phyloP scores from a whole-genome alignment of 257 asterid species.

The Paraleonurus japonicus region DNA sequence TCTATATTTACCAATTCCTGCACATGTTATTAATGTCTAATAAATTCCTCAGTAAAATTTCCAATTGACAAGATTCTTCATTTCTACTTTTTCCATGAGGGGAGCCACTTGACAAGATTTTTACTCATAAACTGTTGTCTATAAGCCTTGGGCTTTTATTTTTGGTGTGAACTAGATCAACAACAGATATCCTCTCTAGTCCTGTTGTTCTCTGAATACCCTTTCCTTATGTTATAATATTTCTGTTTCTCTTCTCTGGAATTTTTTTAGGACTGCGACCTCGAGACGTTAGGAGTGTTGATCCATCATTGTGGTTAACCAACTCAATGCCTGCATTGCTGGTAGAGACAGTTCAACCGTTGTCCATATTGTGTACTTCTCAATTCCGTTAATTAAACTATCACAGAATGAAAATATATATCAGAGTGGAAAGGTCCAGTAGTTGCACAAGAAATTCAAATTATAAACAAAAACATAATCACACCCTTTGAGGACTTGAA shows the following conservation, averaged over 20 bases:
- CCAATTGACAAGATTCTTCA: background rate
- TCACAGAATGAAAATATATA: background rate
- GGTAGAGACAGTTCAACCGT: conserved; percentile 41
- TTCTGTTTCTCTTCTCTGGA: conserved; percentile 15
- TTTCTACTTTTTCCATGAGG: background rate
- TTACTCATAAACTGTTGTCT: background rate
- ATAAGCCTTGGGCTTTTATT: conserved; percentile 1
- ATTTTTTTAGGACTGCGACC: conserved; percentile 75
- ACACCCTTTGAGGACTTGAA: background rate
- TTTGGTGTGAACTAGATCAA: background rate
- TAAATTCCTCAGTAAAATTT: background rate
- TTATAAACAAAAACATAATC: background rate
- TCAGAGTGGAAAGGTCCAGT: background rate
- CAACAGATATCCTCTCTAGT: background rate
- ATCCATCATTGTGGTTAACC: conserved; percentile 96
- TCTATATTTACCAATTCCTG: background rate
- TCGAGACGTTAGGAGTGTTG: conserved; percentile 95
- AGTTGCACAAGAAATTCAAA: background rate
- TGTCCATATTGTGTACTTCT: background rate
- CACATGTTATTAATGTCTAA: background rate
- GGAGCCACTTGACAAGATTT: background rate
- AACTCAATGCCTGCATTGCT: conserved; percentile 94
- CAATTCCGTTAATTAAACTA: background rate
- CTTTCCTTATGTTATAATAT: conserved; percentile 16
- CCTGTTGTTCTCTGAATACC: conserved; percentile 3